Evolutionary conservation across 2,329 filamentous ascomycete species (phyloP).

Genomic region (Sarocladium oryzae): DNA sequence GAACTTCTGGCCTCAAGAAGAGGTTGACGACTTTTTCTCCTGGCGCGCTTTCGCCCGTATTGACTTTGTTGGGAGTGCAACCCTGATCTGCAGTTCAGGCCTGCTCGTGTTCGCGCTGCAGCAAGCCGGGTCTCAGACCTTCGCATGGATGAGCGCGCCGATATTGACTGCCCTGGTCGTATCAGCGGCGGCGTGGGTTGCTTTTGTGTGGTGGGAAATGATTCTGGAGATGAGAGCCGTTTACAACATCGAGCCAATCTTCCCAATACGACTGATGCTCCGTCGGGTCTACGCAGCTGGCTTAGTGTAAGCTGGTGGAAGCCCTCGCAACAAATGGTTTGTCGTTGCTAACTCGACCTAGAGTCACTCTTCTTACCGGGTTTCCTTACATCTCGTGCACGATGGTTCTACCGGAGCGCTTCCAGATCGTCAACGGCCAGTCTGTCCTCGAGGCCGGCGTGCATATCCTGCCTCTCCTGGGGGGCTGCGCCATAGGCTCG

Average conservation of each 20-base stretch:
- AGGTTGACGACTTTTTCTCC: slow-evolving; percentile 29
- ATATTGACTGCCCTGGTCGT: slow-evolving; percentile 43
- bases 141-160: slow-evolving; percentile 44
- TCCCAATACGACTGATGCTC: slow-evolving; percentile 42
- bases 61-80: slow-evolving; percentile 45
- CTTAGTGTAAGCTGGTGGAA: slow-evolving; percentile 35
- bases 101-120: slow-evolving; percentile 51
- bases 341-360: slow-evolving; percentile 18
- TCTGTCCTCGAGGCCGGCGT: slow-evolving; percentile 48
- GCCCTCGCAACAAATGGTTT: background rate
- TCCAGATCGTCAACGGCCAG: slow-evolving; percentile 52
- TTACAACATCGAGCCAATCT: slow-evolving; percentile 44
- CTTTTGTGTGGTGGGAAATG: slow-evolving; percentile 46
- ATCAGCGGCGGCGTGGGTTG: slow-evolving; percentile 39
- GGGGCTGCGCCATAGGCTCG: slow-evolving; percentile 48
- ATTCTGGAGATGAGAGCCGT: slow-evolving; percentile 31
- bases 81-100: slow-evolving; percentile 45
- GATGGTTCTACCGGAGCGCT: slow-evolving; percentile 52
- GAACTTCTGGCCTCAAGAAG: slow-evolving; percentile 37
- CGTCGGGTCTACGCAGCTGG: slow-evolving; percentile 45
- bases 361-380: slow-evolving; percentile 49
- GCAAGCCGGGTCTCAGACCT: slow-evolving; percentile 46
- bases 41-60: slow-evolving; percentile 39
- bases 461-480: slow-evolving; percentile 52
- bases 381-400: slow-evolving; percentile 53